Evolutionary conservation across 192 early-diverging fungal genomes (phyloP), one percentile per base, ranked within the genome.

Genomic region (Entomortierella parvispora): DNA sequence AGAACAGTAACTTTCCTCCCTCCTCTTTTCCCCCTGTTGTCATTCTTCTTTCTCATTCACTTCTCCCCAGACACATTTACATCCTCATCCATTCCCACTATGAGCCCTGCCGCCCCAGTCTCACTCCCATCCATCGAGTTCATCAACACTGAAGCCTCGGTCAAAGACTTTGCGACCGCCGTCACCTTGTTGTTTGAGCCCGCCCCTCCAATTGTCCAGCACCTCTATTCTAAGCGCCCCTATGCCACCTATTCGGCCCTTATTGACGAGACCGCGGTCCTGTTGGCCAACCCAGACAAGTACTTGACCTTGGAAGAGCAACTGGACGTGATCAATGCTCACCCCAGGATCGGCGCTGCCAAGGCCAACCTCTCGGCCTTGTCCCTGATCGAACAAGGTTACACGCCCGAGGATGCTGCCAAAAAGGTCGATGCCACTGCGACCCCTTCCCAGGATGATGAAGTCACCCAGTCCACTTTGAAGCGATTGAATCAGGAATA

Each of bases 331-430:
- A 89, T 97, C 67, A 95, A 95, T 75, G 94, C 94, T 2, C 95
- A 97, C 69, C 93, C 95, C 25, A 87, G 93, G 23, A 94, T 97
- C 65, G 95, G 95, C 60, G 92, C 90, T 44, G 85, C 79, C 57
- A 87, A 88, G 29, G 80, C 68, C 20, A 89, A 88, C 33, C 84
- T 94, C 33, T 94, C 93, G 7, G 88, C 88, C 14, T 68, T 92
- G 60, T 93, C 91, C 15, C 71, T 88, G 46, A 86, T 86, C 48
- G 93, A 94, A 63, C 93, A 94, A 77, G 85, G 87, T 1, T 89
- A 89, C 56, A 81, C 85, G 17, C 58, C 72, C 2, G 65, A 67
- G 32, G 65, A 79, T 18, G 62, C 69, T 8, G 57, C 86, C 47
- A 81, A 77, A 59, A 82, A 83, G 52, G 59, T 71, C n/a, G 40